Evolutionary conservation across 495 filamentous ascomycete genomes (phyloP), one percentile per base, ranked within the genome.

Genomic region (Aspergillus kassunensis): DNA sequence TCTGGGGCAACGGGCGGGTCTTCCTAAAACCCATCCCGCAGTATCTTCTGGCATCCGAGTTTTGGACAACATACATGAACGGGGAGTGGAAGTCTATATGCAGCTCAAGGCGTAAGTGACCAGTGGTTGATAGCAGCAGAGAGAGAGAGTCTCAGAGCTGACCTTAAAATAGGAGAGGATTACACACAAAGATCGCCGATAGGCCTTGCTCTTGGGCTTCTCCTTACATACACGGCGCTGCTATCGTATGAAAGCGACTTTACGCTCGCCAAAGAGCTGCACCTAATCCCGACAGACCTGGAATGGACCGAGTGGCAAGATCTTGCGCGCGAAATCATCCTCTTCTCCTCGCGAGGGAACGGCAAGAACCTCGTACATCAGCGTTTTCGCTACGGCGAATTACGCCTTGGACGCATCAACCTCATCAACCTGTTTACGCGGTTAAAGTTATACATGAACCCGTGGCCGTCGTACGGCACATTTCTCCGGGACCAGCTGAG

Each of bases 21-120:
- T 73, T 72, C 51, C 21, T 79, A 0, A 80, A 80, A 31, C 75
- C 75, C 1, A 41, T 79, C 6, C 75, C 75, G 0, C 51, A 60
- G 6, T 76, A 68, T 37, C 65, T 79, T 0, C 60, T 79, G 3
- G 58, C 65, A 6, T 51, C 56, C 0, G 40, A 57, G 1, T 76
- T 80, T 53, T 80, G 77, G 75, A 34, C 44, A 0, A 21, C 37
- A 2, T 35, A 63, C 11, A 42, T 63, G 11, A 16, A 39, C 19
- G 59, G 55, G 41, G n/a, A 7, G 25, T 43, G 52, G 30, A 39
- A n/a, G 43, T 29, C 4, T 40, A 52, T 27, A 40, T 41, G 43
- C 21, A n/a, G n/a, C n/a, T n/a, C n/a, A n/a, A n/a, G n/a, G n/a
- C n/a, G n/a, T n/a, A n/a, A n/a, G n/a, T n/a, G n/a, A n/a, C n/a